Evolutionary conservation across 495 filamentous ascomycete species (phyloP).

Genomic region (Penicillium silybi): DNA sequence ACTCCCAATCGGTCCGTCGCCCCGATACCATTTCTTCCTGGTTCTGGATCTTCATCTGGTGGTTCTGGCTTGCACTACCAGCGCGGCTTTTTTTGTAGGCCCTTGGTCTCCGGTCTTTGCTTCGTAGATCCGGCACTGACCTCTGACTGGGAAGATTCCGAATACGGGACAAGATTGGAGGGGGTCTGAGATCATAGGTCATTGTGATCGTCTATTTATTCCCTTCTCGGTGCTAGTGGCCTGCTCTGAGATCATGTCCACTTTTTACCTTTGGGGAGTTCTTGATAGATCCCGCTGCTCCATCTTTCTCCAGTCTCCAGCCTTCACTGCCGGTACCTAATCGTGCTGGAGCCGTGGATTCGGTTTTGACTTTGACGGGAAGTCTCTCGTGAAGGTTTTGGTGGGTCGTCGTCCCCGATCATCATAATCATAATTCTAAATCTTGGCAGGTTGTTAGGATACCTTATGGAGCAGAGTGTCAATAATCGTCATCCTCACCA

Average conservation of each 20-base stretch:
- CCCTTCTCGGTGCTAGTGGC: conserved; percentile 11
- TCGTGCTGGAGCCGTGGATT: not conserved
- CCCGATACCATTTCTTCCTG: not conserved
- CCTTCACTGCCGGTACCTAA: not conserved
- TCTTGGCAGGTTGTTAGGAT: too few relatives aligned
- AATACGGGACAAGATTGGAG: not conserved
- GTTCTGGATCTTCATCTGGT: not conserved
- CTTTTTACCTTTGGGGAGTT: not conserved
- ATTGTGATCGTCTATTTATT: conserved; percentile 26
- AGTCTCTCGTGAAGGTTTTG: not conserved
- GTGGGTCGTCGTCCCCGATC: not conserved
- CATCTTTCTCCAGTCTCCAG: not conserved
- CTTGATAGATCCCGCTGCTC: not conserved
- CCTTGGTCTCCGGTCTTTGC: not conserved
- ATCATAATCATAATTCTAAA: not conserved
- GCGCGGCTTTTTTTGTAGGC: not conserved
- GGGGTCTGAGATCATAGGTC: conserved; percentile 17
- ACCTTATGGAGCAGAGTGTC: too few relatives aligned
- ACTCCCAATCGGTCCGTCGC: not conserved
- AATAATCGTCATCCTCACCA: too few relatives aligned
- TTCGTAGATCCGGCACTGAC: not conserved
- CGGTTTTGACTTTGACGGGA: not conserved
- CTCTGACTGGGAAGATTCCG: not conserved
- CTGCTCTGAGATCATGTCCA: not conserved
- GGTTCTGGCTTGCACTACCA: not conserved